Evolutionary conservation across 1,284 basidiomycete species (phyloP), one percentile per base, ranked within the genome.

Genomic region (Boletus sp.): DNA sequence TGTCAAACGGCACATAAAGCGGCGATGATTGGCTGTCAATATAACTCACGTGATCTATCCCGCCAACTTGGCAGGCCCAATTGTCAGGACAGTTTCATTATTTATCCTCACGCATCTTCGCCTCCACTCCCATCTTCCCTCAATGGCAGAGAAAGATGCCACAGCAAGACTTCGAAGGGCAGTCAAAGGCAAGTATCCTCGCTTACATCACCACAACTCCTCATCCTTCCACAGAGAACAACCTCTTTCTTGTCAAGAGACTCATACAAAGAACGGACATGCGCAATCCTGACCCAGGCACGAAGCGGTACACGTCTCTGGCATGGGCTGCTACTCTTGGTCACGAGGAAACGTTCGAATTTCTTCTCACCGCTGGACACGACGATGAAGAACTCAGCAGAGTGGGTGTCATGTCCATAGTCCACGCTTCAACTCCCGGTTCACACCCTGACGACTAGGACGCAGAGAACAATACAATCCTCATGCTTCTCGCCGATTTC

Each of bases 371-470:
- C 54, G 82, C 77, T 35, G 91, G 89, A 14, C 91, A 94, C 65
- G 93, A 96, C 64, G 91, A 95, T 61, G 83, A 86, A 48, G 93
- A 95, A 67, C 74, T 92, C 53, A 92, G 86, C 66, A 81, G 83
- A 73, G 92, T 93, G 65, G 62, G 84, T 73, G 40, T 52, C 44
- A n/a, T 36, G 51, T 47, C 16, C 39, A 30, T 36, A 13, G 7
- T 41, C 44, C 32, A 38, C 40, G 25, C 46, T 25, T 44, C 37
- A 17, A 16, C 22, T 38, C 44, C 47, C 37, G 51, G 49, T 52
- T 56, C 35, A 58, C 51, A 48, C 40, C 38, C 33, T 39, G 37
- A 49, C 40, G 37, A 42, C 35, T 55, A 94, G 91, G 92, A 95
- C 65, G 78, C 80, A 8, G 91, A 94, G 60, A 87, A 88, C 62